These are phyloP conservation scores for Torulaspora globosa DNA, from an alignment of 1,139 yeast species.

Conservation along the genomic window DNA sequence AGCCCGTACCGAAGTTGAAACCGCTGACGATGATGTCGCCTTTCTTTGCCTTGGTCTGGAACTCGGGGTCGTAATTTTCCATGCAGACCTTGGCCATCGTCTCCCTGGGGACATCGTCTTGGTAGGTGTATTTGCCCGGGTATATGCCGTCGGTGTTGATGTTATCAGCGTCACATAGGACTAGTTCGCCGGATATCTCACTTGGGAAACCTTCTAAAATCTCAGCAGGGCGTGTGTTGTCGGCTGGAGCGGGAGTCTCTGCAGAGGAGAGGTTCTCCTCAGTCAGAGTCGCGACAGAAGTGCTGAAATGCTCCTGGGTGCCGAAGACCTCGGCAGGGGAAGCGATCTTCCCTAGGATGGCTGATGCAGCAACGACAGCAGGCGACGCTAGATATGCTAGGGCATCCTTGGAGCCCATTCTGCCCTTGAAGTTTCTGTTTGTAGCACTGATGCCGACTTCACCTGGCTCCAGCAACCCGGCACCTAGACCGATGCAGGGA, in stretches of 20 bases:
- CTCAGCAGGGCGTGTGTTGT: conserved; percentile 50
- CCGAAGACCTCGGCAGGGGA: conserved; percentile 84
- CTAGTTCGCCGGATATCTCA: conserved; percentile 81
- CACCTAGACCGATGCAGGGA: conserved; percentile 96
- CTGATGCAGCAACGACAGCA: conserved; percentile 97
- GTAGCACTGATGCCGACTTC: conserved; percentile 98
- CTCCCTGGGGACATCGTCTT: conserved; percentile 89
- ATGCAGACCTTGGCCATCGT: conserved; percentile 98
- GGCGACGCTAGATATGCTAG: conserved; percentile 95
- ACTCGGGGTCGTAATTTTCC: conserved; percentile 95
- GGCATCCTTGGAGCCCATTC: conserved; percentile 98
- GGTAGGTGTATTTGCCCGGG: conserved; percentile 98
- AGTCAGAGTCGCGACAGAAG: conserved; percentile 30
- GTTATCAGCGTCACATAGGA: conserved; percentile 94
- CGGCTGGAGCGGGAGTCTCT: conserved; percentile 34
- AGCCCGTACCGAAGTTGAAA: conserved; percentile 95
- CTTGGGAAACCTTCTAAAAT: conserved; percentile 89
- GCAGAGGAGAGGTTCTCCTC: conserved; percentile 39
- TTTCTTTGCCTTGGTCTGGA: conserved; percentile 70
- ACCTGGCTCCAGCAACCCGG: conserved; percentile 89
- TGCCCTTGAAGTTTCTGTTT: conserved; percentile 95
- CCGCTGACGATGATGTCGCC: conserved; percentile 92
- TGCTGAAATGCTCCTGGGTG: conserved; percentile 22
- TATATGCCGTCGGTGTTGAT: conserved; percentile 97
- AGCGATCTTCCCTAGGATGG: conserved; percentile 87